Conservation (phyloP, 1,284 basidiomycete genomes). For the Malassezia furfur region DNA sequence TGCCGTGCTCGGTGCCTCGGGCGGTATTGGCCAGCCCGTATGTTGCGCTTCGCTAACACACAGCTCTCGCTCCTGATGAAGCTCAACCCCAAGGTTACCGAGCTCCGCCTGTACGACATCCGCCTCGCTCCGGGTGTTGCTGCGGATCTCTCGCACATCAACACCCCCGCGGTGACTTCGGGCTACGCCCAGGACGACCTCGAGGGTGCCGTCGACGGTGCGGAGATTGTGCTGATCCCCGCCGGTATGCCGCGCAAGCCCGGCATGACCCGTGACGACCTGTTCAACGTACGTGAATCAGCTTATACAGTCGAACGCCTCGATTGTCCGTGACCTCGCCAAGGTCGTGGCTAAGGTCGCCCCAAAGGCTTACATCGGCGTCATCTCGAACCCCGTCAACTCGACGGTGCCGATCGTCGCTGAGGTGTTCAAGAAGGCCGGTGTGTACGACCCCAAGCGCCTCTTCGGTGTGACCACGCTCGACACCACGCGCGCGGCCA, state of each 20-base stretch:
- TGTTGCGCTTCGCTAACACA: slow-evolving; percentile 1
- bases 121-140: slow-evolving; percentile 51
- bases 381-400: slow-evolving; percentile 76
- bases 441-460: slow-evolving; percentile 72
- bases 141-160: slow-evolving; percentile 61
- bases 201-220: slow-evolving; percentile 72
- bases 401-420: slow-evolving; percentile 93
- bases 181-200: slow-evolving; percentile 67
- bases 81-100: slow-evolving; percentile 70
- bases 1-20: slow-evolving; percentile 71
- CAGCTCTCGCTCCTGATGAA: slow-evolving; percentile 73
- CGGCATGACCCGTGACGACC: slow-evolving; percentile 88
- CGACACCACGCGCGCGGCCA: slow-evolving; percentile 88
- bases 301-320: slow-evolving; percentile 67
- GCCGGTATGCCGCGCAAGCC: slow-evolving; percentile 60
- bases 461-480: slow-evolving; percentile 81
- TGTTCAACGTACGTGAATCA: slow-evolving; percentile 74
- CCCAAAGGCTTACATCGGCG: slow-evolving; percentile 80
- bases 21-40: slow-evolving; percentile 69
- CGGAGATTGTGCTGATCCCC: slow-evolving; percentile 87
- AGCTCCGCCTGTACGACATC: slow-evolving; percentile 50
- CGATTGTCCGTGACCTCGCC: slow-evolving; percentile 91
- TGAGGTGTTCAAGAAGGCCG: slow-evolving; percentile 80
- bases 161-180: slow-evolving; percentile 72
- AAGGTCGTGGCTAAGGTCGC: slow-evolving; percentile 73